Base-by-base conservation (phyloP, 306 rosid genomes). In the Argentina anserina region DNA sequence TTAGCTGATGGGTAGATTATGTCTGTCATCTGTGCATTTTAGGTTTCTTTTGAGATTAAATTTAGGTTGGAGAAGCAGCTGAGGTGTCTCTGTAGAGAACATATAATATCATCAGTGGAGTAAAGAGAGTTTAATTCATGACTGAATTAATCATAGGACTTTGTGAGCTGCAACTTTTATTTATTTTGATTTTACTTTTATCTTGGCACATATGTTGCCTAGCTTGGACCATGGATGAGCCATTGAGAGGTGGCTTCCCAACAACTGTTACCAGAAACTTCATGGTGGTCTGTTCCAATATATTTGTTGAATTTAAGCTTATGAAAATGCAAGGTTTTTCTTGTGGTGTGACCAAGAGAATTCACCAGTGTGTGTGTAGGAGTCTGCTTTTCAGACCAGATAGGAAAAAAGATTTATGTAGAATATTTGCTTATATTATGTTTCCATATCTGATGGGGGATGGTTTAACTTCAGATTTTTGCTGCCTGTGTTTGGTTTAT, bases 111-210 rank as follows among this genome's bases (percentile, higher is more conserved):
- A 31, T 33, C 72, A 46, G 5, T 9, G 31, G 41, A 47, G 15
- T 7, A 17, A 50, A n/a, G 42, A 20, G n/a, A 31, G 49, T 46
- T 68, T 68, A 50, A 50, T 70, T 70, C 74, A 34, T 50, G 3
- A 21, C 31, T 21, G 62, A 14, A 36, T 21, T 52, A 70, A 41
- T 36, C 10, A 14, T 50, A 11, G 74, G 74, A 21, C 63, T 50
- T 41, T 50, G 26, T 50, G 21, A 39, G 40, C 63, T 33, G 6
- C 62, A 47, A 23, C 10, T n/a, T 53, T 55, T 18, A 21, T 52
- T 58, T 58, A 28, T 26, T 28, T 43, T 43, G 49, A 13, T 43
- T 28, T 53, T 21, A 53, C 50, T 45, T 66, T 36, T 47, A 26
- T 37, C 31, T 68, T 15, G 61, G 20, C 43, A 46, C 18, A 5